A percentile compares a stretch with the other conserved stretches of the same genome.
phyloP scores from a whole-genome alignment of 106 monocot species.

The Dioscorea dumetorum region DNA sequence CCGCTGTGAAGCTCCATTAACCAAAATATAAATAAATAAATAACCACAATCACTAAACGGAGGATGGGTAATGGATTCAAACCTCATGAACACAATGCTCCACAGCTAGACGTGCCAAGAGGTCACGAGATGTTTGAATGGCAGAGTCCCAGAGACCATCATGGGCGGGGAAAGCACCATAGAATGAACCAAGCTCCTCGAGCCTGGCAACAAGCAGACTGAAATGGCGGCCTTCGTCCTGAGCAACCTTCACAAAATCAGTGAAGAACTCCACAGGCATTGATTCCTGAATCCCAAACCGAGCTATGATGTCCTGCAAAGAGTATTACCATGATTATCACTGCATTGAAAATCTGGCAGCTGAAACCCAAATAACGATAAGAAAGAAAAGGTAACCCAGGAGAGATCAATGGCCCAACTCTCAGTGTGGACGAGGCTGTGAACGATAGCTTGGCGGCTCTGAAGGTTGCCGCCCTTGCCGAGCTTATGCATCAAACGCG shows the following conservation, averaged over 20 bases:
- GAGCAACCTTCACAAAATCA: conserved; percentile 71
- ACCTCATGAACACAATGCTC: conserved; percentile 98
- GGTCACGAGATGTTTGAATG: conserved; percentile 34
- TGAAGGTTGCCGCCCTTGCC: conserved; percentile 79
- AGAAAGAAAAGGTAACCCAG: conserved; percentile 26
- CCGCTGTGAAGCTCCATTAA: too few species aligned
- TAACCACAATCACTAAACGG: too few species aligned
- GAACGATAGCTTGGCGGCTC: conserved; percentile 77
- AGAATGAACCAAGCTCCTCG: conserved; percentile 57
- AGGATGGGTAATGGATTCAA: too few species aligned
- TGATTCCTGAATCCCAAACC: conserved; percentile 46
- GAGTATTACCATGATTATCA: neutral
- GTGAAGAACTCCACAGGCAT: conserved; percentile 83
- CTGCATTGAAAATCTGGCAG: too few species aligned
- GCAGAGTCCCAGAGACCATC: conserved; percentile 96
- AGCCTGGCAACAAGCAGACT: conserved; percentile 51
- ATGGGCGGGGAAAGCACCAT: conserved; percentile 76
- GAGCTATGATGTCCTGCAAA: conserved; percentile 73
- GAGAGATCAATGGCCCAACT: conserved; percentile 97
- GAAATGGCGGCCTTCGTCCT: conserved; percentile 79
- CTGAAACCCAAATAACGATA: too few species aligned
- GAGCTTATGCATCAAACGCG: conserved; percentile 66
- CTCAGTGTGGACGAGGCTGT: conserved; percentile 94
- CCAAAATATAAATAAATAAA: too few species aligned
- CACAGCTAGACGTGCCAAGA: conserved; percentile 70